A percentile compares a stretch with the other conserved stretches of the same genome.
Evolutionary conservation across 2,329 filamentous ascomycete species (phyloP).

Genomic region (Scedosporium aurantiacum): DNA sequence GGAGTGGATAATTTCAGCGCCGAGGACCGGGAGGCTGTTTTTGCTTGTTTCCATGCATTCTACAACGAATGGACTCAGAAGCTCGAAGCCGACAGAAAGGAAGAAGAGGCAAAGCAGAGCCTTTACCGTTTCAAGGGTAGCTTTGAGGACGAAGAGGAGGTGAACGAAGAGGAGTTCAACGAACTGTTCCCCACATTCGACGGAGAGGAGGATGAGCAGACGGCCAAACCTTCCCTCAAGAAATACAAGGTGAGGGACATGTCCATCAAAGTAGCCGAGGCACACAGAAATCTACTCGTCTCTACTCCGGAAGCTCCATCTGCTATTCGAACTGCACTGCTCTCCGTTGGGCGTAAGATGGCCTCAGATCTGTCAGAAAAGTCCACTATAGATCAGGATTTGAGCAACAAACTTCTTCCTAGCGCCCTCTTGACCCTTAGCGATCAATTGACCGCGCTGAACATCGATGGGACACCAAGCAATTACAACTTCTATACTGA

Average conservation of each 20-base stretch:
- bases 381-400: conserved; percentile 17
- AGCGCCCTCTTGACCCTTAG: conserved; percentile 55
- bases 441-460: conserved; percentile 40
- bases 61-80: conserved; percentile 73
- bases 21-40: conserved; percentile 41
- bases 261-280: conserved; percentile 48
- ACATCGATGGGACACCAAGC: conserved; percentile 21
- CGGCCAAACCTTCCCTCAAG: conserved; percentile 16
- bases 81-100: conserved; percentile 64
- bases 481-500: conserved; percentile 86
- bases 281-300: conserved; percentile 46
- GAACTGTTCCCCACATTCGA: conserved; percentile 75
- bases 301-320: conserved; percentile 25
- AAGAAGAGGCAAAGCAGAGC: conserved; percentile 61
- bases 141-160: conserved; percentile 63
- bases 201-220: conserved; percentile 32
- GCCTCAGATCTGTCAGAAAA: conserved; percentile 16
- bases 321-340: conserved; percentile 33
- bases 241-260: conserved; percentile 37
- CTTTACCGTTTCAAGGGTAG: conserved; percentile 77
- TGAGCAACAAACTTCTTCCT: conserved; percentile 50
- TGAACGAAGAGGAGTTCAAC: conserved; percentile 62
- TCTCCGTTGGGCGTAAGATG: conserved; percentile 28
- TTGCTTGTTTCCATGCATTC: conserved; percentile 58
- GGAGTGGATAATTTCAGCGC: conserved; percentile 28